These are phyloP conservation scores for Fusarium sambucinum DNA, from an alignment of 2,329 filamentous ascomycete species.

Conservation along the genomic window DNA sequence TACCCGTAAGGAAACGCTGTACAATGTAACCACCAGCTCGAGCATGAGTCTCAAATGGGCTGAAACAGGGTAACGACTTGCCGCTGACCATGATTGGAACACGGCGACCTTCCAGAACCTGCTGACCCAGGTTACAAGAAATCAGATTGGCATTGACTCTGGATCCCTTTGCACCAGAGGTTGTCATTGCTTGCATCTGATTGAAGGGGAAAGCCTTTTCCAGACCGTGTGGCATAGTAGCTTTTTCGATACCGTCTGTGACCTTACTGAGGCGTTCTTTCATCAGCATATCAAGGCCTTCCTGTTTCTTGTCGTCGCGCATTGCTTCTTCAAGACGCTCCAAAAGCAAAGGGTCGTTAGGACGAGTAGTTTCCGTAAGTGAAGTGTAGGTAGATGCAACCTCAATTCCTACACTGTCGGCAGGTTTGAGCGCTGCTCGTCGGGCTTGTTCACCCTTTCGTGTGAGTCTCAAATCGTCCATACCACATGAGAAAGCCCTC, in stretches of 20 bases:
- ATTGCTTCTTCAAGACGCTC: slow-evolving; percentile 88
- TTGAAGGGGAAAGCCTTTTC: slow-evolving; percentile 95
- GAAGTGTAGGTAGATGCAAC: slow-evolving; percentile 92
- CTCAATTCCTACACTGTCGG: slow-evolving; percentile 77
- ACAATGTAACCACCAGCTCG: slow-evolving; percentile 94
- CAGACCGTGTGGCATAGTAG: slow-evolving; percentile 84
- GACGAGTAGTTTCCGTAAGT: slow-evolving; percentile 73
- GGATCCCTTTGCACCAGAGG: slow-evolving; percentile 93
- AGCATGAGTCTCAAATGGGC: slow-evolving; percentile 88
- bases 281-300: slow-evolving; percentile 88
- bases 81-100: slow-evolving; percentile 98
- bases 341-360: slow-evolving; percentile 77
- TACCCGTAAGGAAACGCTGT: slow-evolving; percentile 96
- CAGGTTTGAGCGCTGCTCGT: slow-evolving; percentile 74
- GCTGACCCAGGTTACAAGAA: slow-evolving; percentile 96
- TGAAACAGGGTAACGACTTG: slow-evolving; percentile 94
- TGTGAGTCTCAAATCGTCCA: slow-evolving; percentile 93
- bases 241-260: slow-evolving; percentile 81
- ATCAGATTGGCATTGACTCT: slow-evolving; percentile 97
- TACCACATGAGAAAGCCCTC: slow-evolving; percentile 95
- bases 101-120: slow-evolving; percentile 92
- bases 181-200: slow-evolving; percentile 99
- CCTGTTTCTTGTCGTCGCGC: slow-evolving; percentile 90
- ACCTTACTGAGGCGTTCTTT: slow-evolving; percentile 77
- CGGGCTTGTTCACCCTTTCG: slow-evolving; percentile 79